Evolutionary conservation across 768 basidiomycete genomes (phyloP).

Genomic region (Lactarius deliciosus): DNA sequence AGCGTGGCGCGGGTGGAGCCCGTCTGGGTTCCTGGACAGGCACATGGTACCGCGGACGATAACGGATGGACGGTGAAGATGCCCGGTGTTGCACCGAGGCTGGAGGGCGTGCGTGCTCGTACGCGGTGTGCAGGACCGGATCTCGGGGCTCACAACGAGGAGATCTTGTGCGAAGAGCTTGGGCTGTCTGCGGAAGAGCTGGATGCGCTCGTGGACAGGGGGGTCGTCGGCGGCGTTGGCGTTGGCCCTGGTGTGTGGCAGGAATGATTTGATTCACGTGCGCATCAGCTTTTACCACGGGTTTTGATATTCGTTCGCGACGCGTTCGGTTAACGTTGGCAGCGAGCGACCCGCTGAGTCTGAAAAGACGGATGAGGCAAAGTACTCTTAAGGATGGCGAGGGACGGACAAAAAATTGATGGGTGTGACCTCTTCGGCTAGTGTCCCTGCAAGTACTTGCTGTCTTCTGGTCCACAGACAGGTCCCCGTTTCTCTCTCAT

Average conservation of each 20-base stretch:
- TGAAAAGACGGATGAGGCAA: not conserved
- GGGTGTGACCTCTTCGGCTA: not conserved
- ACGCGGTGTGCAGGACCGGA: conserved; percentile 71
- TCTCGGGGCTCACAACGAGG: conserved; percentile 48
- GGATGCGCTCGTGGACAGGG: conserved; percentile 29
- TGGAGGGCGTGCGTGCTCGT: conserved; percentile 56
- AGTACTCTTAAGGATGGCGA: not conserved
- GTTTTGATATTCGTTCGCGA: not conserved
- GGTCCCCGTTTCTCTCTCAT: not conserved
- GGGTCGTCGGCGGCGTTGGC: conserved; percentile 5
- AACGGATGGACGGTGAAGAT: conserved; percentile 66
- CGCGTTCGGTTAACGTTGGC: not conserved
- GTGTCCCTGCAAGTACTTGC: not conserved
- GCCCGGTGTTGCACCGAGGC: conserved; percentile 60
- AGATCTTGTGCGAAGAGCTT: conserved; percentile 36
- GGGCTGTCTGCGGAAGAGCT: conserved; percentile 35
- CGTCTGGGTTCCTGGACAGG: conserved; percentile 48
- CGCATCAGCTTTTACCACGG: not conserved
- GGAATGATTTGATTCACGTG: conserved; percentile 30
- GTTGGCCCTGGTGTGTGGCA: not conserved
- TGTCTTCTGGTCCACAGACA: not conserved
- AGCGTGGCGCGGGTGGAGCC: conserved; percentile 56
- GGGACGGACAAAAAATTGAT: not conserved
- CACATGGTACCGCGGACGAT: conserved; percentile 30
- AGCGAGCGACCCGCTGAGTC: conserved; percentile 1